These are phyloP conservation scores for Huntiella bhutanensis DNA, from an alignment of 2,329 filamentous ascomycete species.

Conservation along the genomic window DNA sequence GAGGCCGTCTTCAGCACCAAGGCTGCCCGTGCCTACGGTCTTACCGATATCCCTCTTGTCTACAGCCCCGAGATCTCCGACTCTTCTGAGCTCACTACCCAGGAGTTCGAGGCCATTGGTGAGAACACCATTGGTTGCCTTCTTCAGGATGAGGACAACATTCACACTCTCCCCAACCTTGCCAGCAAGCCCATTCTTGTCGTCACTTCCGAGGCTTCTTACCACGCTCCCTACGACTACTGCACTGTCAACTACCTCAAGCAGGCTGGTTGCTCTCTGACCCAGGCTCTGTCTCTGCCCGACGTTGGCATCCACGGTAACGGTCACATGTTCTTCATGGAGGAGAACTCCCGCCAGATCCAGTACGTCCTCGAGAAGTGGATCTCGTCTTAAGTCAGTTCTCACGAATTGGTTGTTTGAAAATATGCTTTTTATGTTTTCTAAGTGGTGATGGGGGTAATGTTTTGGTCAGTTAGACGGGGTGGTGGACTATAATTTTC, in stretches of 20 bases:
- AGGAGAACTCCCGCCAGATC: conserved; percentile 27
- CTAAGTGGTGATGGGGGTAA: too few relatives aligned
- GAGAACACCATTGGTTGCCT: conserved; percentile 16
- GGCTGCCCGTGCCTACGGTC: conserved; percentile 23
- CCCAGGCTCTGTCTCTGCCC: conserved; percentile 17
- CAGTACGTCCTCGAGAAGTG: conserved; percentile 8
- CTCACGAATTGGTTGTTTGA: too few relatives aligned
- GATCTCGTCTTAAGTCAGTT: conserved; percentile 1
- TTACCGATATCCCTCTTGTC: conserved; percentile 29
- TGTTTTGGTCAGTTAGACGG: too few relatives aligned
- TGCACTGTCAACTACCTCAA: conserved; percentile 22
- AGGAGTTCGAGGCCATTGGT: conserved; percentile 15
- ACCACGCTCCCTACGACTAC: conserved; percentile 27
- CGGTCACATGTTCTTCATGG: conserved; percentile 29
- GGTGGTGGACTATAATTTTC: too few relatives aligned
- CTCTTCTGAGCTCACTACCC: conserved; percentile 18
- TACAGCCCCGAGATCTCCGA: conserved; percentile 26
- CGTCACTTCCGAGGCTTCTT: conserved; percentile 25
- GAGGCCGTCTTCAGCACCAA: conserved; percentile 22
- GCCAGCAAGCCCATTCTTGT: conserved; percentile 20
- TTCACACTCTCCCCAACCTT: conserved; percentile 21
- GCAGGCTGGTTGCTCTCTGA: conserved; percentile 21
- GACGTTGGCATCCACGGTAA: conserved; percentile 25
- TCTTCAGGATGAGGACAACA: conserved; percentile 18
- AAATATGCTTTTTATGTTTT: too few relatives aligned